These are phyloP conservation scores for Saccharomyces hybrid DNA, from an alignment of 1,139 yeast species.

Conservation along the genomic window DNA sequence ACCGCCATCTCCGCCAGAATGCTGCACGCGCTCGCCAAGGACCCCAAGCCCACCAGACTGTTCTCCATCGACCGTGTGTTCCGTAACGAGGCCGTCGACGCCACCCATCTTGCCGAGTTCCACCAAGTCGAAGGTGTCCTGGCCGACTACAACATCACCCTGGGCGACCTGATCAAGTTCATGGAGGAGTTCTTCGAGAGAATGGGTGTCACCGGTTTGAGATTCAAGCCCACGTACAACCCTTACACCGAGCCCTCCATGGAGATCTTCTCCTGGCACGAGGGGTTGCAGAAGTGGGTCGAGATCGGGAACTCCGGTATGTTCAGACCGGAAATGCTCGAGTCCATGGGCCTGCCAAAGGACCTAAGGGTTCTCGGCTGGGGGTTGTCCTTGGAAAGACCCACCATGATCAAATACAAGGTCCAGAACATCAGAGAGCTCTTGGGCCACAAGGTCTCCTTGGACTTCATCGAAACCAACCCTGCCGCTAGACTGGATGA, in stretches of 20 bases:
- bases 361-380: slow-evolving; percentile 92
- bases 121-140: slow-evolving; percentile 99
- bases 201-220: slow-evolving; percentile 92
- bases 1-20: slow-evolving; percentile 87
- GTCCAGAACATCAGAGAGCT: slow-evolving; percentile 92
- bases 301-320: slow-evolving; percentile 99
- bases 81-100: slow-evolving; percentile 99
- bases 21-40: slow-evolving; percentile 78
- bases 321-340: slow-evolving; percentile 99
- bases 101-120: slow-evolving; percentile 99
- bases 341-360: slow-evolving; percentile 94
- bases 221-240: slow-evolving; percentile 97
- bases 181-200: slow-evolving; percentile 94
- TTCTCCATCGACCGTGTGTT: slow-evolving; percentile 97
- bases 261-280: slow-evolving; percentile 96
- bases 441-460: slow-evolving; percentile 86
- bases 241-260: slow-evolving; percentile 98
- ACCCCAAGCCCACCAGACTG: slow-evolving; percentile 85
- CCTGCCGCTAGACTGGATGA: slow-evolving; percentile 97
- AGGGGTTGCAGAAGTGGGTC: slow-evolving; percentile 92
- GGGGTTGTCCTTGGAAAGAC: slow-evolving; percentile 96
- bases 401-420: slow-evolving; percentile 97
- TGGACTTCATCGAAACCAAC: slow-evolving; percentile 88
- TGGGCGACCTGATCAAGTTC: slow-evolving; percentile 95
- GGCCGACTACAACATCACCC: slow-evolving; percentile 90